These are phyloP conservation scores for Solanum phureja DNA, from an alignment of 257 asterid species.

Conservation along the genomic window DNA sequence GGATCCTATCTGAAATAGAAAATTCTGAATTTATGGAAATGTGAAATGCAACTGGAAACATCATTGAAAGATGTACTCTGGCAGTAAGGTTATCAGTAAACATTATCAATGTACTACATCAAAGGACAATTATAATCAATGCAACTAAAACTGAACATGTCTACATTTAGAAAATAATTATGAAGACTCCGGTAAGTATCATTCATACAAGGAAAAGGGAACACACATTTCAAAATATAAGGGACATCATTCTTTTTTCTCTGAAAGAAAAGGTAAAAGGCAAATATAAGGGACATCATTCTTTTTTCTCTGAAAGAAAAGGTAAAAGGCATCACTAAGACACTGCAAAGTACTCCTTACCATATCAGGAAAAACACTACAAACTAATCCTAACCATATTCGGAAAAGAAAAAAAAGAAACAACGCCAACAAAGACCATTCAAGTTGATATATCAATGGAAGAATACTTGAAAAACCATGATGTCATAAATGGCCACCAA, in stretches of 20 bases:
- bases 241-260: not conserved
- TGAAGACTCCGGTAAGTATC: not conserved
- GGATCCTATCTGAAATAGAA: not conserved
- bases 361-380: not conserved
- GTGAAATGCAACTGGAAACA: not conserved
- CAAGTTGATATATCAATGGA: not conserved
- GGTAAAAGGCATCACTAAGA: not conserved
- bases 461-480: not conserved
- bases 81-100: not conserved
- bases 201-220: not conserved
- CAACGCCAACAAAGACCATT: not conserved
- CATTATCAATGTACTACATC: not conserved
- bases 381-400: not conserved
- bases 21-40: not conserved
- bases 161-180: not conserved
- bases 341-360: not conserved
- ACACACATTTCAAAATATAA: not conserved
- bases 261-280: not conserved
- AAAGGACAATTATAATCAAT: not conserved
- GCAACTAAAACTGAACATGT: not conserved
- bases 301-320: not conserved
- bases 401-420: no score
- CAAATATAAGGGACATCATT: not conserved
- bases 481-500: not conserved
- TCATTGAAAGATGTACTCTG: not conserved